Base-by-base conservation (phyloP, 2,329 filamentous ascomycete species). In the Microcyclosporella mali region DNA sequence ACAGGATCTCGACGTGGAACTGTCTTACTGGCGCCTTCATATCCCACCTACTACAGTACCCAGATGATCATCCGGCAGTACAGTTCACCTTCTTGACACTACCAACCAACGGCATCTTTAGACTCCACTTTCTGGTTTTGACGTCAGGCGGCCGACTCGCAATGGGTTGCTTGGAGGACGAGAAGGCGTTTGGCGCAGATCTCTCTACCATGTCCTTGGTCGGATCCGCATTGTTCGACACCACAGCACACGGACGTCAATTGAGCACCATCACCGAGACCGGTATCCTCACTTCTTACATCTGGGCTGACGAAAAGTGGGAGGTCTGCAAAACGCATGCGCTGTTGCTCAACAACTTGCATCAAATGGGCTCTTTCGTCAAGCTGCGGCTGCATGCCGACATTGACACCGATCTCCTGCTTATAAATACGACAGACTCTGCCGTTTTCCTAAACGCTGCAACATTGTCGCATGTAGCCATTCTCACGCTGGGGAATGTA, bases 71-170 rank as follows among this genome's bases (percentile, higher is more conserved):
- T 38, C 75, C 73, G 37, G 76, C 79, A 0, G 71, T 78, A 31
- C 73, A 79, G 1, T 79, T 86, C 56, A 79, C 81, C 45, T 88
- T 88, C 52, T 71, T 71, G 0, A 64, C 70, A 2, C 53, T 66
- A 16, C 55, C 58, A 1, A 45, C 38, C 8, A 45, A 51, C 4
- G 61, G 65, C 10, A 56, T 56, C 2, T 57, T 59, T 6, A 58
- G 58, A 21, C 45, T 59, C 1, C 61, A 71, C 9, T 61, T 88
- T 1, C 59, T 86, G 7, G 58, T 87, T 6, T 71, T 88, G 4
- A 78, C 77, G 28, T 73, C 77, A 12, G 80, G 83, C 40, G 85
- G 84, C 0, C 70, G 72, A 2, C 66, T 88, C 56, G 73, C 71
- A 0, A 79, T 84, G 54, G 62, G 83, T 9, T 69, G 71, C 37